Evolutionary conservation across 768 basidiomycete species (phyloP), one percentile per base, ranked within the genome.

Genomic region (Phanerochaete sordida): DNA sequence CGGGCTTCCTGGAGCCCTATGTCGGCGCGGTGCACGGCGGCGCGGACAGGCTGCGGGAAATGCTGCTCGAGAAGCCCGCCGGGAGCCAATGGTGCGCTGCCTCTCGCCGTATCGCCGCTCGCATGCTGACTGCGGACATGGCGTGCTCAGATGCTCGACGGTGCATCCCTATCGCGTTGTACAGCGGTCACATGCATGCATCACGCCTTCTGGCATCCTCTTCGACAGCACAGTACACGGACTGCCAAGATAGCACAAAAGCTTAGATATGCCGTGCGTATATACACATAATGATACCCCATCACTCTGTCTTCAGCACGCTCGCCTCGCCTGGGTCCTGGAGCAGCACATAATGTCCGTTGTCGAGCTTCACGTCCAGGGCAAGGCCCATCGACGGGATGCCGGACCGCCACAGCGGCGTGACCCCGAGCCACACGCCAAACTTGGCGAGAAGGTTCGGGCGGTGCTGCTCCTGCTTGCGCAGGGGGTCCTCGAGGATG

Each of bases 361-460:
- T 73, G 58, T 84, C 78, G 47, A 88, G 64, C 55, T 68, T 72
- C 1, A 88, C 80, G 69, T 88, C 87, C 51, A 89, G 65, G 1
- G 84, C 81, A 28, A 90, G 69, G 5, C 86, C 87, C 61, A 77
- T 74, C 3, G 86, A 83, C 16, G 76, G 74, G 3, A 70, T 64
- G 0, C 81, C 81, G 1, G 79, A 67, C 62, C 82, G 77, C 86
- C 86, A 88, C 30, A 81, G 66, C 0, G 87, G 87, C 9, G 82
- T 85, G 37, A 88, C 60, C 0, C 88, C 88, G 62, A 90, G 77
- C 88, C 87, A 90, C 7, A 83, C 84, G 4, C 81, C 80, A 26
- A 90, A 63, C 68, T 85, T 89, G 4, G 82, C 73, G 21, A 70
- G 58, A 55, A 83, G 73, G 67, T 77, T 76, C 48, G 70, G 74